These are phyloP conservation scores for Lanmaoa pseudosensibilis DNA, from an alignment of 768 basidiomycete genomes.

Conservation along the genomic window DNA sequence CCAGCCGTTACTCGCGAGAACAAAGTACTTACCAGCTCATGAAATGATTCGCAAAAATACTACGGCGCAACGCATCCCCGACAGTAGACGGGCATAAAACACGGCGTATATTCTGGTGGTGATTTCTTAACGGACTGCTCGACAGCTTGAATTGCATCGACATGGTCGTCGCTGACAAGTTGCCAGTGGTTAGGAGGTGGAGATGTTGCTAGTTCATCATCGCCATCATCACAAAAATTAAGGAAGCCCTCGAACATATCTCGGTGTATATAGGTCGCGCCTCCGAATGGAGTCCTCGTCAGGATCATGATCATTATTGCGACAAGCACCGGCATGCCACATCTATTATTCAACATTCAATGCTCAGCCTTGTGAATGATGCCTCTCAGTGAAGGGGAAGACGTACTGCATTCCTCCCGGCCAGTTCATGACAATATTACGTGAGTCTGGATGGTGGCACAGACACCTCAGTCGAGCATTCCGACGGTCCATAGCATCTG, in stretches of 20 bases:
- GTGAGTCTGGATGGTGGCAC: no score
- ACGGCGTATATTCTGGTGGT: neutral
- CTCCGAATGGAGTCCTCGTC: no score
- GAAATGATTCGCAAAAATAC: neutral
- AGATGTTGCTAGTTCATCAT: no score
- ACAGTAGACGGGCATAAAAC: neutral
- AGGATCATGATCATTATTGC: no score
- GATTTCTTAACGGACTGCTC: neutral
- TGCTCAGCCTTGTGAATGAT: neutral
- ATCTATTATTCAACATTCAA: neutral
- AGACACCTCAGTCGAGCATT: slow-evolving; percentile 8
- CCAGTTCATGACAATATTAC: neutral
- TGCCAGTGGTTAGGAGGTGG: neutral
- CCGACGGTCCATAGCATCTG: slow-evolving; percentile 9
- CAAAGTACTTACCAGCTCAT: neutral
- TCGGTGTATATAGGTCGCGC: no score
- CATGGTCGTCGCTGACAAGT: neutral
- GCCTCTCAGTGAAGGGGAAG: neutral
- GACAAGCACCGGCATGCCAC: neutral
- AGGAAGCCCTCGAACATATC: no score
- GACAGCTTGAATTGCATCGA: neutral
- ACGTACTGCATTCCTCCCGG: neutral
- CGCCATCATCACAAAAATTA: no score
- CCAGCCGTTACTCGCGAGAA: neutral
- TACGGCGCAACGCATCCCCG: neutral